Base-by-base conservation (phyloP, 441 rosid species). In the Populus hybrid region DNA sequence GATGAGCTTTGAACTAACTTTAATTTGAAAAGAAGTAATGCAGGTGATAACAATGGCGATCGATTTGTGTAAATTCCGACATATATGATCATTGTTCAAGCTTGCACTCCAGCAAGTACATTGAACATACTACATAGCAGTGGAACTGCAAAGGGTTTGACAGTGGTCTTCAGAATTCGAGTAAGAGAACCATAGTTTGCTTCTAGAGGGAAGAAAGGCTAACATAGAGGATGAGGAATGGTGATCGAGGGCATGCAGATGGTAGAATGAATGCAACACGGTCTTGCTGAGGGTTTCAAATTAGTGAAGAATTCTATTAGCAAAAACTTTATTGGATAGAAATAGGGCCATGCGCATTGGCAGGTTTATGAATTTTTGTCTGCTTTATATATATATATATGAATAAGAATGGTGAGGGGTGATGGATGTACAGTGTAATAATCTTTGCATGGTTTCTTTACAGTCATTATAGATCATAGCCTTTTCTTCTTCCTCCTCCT, bases 31-130 rank as follows among this genome's bases (percentile, higher is more conserved):
- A 85, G 86, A 91, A 95, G 97, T 71, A 91, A 93, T 90, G 97
- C 98, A 93, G 99, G 98, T 89, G 97, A 94, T 80, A 89, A 86
- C 83, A 87, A 85, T 26, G 78, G 94, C 6, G 91, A 86, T 38
- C 91, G 87, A 14, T 88, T 86, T 84, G 80, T 85, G 85, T 91
- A 86, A 87, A 80, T 21, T 61, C 26, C 64, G 2, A 61, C 1
- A 59, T 59, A n/a, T 1, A 21, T 12, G 3, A 45, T 35, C 73
- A 24, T 29, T 7, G 79, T 29, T 36, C 59, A 29, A 2, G 73
- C 63, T 71, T 56, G 64, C 10, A 64, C 61, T 38, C 74, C 71
- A 66, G 23, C n/a, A 53, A 68, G 56, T 11, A 68, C 68, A 31
- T n/a, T 68, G 74, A 59, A 56, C 76, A 80, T 45, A 9, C 64